Conservation (phyloP, 2,329 filamentous ascomycete species). For the Ambrosiella cleistominuta region DNA sequence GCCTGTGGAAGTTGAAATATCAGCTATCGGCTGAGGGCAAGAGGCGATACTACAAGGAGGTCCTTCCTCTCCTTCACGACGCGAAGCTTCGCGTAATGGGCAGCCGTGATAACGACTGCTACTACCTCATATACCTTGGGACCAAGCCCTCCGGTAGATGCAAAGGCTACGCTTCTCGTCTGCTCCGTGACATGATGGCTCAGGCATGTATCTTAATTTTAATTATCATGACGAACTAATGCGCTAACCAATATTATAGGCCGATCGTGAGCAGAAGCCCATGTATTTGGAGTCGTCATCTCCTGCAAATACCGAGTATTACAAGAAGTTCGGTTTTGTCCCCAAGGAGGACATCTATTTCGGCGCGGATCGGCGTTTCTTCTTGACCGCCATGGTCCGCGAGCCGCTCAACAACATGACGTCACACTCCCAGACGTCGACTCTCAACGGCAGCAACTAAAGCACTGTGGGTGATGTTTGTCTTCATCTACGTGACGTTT, state of each 20-base stretch:
- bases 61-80: constrained; percentile 55
- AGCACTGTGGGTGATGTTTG: neutral
- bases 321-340: constrained; percentile 59
- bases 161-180: constrained; percentile 53
- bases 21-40: constrained; percentile 55
- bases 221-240: neutral
- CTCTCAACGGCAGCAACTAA: constrained; percentile 13
- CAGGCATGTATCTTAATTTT: constrained; percentile 27
- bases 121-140: constrained; percentile 73
- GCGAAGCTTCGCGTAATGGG: constrained; percentile 55
- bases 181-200: constrained; percentile 51
- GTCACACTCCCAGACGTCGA: constrained; percentile 9
- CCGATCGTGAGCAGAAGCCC: constrained; percentile 47
- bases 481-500: constrained; percentile 4
- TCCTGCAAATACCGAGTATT: constrained; percentile 49
- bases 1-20: constrained; percentile 62
- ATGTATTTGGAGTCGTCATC: constrained; percentile 70
- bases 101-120: constrained; percentile 46
- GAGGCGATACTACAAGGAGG: constrained; percentile 58
- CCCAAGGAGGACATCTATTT: constrained; percentile 45
- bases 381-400: constrained; percentile 65
- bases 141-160: constrained; percentile 53
- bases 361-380: constrained; percentile 37
- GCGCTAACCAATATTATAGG: constrained; percentile 24
- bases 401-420: constrained; percentile 35